Base-by-base conservation (phyloP, 148 eudicot species). In the Amaranthus cruentus region DNA sequence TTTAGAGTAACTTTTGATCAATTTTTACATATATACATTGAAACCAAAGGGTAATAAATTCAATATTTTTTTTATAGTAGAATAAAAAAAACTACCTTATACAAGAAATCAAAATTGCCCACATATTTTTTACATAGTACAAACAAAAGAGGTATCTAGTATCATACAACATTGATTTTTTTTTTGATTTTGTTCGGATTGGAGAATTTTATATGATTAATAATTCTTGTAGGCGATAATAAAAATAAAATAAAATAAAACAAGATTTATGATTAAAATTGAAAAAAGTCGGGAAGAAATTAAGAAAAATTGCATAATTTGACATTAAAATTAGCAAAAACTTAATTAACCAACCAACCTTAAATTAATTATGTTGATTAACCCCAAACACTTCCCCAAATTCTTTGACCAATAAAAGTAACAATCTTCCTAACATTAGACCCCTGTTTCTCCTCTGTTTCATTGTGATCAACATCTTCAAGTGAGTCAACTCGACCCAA, bases 361-460 rank as follows among this genome's bases (percentile, higher is more conserved):
- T 28, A 28, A 28, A 28, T 28, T 28, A 28, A 28, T 28, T 9
- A 6, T 8, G 14, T 14, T 54, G 53, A 50, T 69, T 44, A 79
- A 65, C 91, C 91, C 93, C 93, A 91, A 78, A 87, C 84, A 65
- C 72, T 70, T 48, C 91, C 83, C 97, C 93, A 91, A 79, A 91
- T 80, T 73, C 82, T 89, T 10, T 84, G 85, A 9, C 94, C 91
- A 78, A 89, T 76, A 63, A 82, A 89, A 50, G 81, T 84, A 55
- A 91, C 81, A 73, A 89, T 70, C 79, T 86, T 86, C 74, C 86
- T 83, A 18, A 88, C 84, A 28, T 28, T 28, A 11, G 90, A 73
- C 38, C 88, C 91, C 76, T 83, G 75, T 71, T 75, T 80, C 51
- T 74, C 78, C 75, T 71, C 82, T 69, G 78, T 54, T 48, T 76